Evolutionary conservation across 345 rosid genomes (phyloP), one percentile per base, ranked within the genome.

Genomic region (Hevea brasiliensis): DNA sequence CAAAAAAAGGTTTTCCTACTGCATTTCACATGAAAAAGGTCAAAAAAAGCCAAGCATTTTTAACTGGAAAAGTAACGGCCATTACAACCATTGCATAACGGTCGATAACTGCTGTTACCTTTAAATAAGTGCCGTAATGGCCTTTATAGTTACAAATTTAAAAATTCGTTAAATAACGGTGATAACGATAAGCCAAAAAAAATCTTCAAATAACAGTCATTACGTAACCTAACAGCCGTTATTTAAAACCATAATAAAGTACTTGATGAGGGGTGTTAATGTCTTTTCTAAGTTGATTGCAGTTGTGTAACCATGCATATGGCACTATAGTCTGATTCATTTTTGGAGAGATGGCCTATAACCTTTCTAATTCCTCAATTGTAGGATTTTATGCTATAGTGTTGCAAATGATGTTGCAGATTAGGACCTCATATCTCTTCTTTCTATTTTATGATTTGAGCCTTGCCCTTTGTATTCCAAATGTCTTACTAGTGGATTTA

Each of bases 401-500:
- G 26, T 27, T 1, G 29, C 6, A 51, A 53, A 13, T 54, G 32
- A 11, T 65, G 4, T 37, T 37, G 55, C 26, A 23, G 56, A 24
- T 15, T 24, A 32, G 40, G 8, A 50, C 55, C 55, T 17, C n/a
- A 3, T 59, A 26, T 67, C 27, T 29, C 56, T 32, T 26, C 1
- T 72, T 14, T 7, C 41, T 37, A 5, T 4, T 32, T 32, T 53
- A 17, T 42, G 55, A 64, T 61, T 32, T 48, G 7, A 15, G 11
- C 62, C 54, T 41, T 72, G 69, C 21, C 26, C 24, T 9, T 68
- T 75, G 42, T 20, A 24, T 57, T 55, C 50, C 23, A 24, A 29
- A 61, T 13, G 67, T 76, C 37, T 50, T 68, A 78, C 69, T 37
- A 26, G 20, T 53, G 50, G 37, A 54, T 51, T n/a, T 56, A 70